phyloP scores from a whole-genome alignment of 345 rosid genomes.

The Crucihimalaya himalaica region DNA sequence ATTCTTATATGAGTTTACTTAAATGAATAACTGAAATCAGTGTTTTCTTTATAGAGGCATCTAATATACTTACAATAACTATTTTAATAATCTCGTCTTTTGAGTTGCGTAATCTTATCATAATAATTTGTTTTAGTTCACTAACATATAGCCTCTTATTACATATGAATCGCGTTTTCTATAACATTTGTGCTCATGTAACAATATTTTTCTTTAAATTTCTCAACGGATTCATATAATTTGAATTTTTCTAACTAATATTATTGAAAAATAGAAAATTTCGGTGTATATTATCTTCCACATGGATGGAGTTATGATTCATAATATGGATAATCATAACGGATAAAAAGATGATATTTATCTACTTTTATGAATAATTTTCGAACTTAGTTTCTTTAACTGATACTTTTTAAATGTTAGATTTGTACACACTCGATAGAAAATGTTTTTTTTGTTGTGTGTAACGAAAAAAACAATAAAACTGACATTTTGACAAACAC shows the following conservation, averaged over 20 bases:
- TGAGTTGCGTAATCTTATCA: neutral
- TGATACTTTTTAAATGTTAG: too few relatives aligned
- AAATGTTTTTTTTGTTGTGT: too few relatives aligned
- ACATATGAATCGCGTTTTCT: neutral
- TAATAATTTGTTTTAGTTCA: neutral
- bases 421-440: too few relatives aligned
- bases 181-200: too few relatives aligned
- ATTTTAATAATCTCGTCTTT: neutral
- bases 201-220: too few relatives aligned
- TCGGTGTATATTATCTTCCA: too few relatives aligned
- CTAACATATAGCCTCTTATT: neutral
- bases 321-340: neutral
- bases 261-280: too few relatives aligned
- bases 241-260: neutral
- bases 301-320: neutral
- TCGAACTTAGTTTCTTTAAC: too few relatives aligned
- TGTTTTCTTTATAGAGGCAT: neutral
- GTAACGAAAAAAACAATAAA: neutral
- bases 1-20: neutral
- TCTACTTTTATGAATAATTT: too few relatives aligned
- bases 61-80: neutral
- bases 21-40: slow-evolving; percentile 20
- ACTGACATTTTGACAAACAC: slow-evolving; percentile 7
- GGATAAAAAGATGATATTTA: neutral
- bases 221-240: neutral